Percentiles rank a stretch among this genome's conserved stretches.
phyloP scores from a whole-genome alignment of 768 basidiomycete species.

The Agaricus subrufescens region DNA sequence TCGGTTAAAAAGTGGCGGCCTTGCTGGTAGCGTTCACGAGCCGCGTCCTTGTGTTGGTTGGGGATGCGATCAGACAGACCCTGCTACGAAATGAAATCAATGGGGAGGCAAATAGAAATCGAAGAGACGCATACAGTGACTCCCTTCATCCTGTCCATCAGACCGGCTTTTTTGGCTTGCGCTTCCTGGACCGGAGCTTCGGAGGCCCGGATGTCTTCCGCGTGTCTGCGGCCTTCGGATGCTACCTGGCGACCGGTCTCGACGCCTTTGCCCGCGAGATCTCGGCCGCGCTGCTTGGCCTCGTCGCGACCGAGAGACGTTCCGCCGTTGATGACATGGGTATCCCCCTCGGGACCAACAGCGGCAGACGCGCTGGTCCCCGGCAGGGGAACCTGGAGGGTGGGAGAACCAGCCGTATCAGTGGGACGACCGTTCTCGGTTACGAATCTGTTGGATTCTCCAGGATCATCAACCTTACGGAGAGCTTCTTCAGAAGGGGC shows the following conservation, averaged over 20 bases:
- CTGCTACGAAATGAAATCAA: constrained; percentile 15
- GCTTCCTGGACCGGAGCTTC: constrained; percentile 9
- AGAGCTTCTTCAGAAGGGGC: constrained; percentile 65
- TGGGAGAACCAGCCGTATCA: constrained; percentile 28
- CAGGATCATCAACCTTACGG: constrained; percentile 62
- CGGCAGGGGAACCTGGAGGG: constrained; percentile 26
- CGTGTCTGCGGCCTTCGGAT: constrained; percentile 5
- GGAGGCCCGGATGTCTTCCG: background rate
- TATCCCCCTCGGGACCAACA: constrained; percentile 48
- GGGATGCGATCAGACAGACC: constrained; percentile 50
- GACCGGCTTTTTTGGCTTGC: constrained; percentile 27
- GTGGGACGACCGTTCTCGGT: constrained; percentile 33
- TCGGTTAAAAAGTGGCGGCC: constrained; percentile 68
- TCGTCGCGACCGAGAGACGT: constrained; percentile 27
- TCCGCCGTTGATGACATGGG: constrained; percentile 24
- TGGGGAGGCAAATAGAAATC: background rate
- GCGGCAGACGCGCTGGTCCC: constrained; percentile 24
- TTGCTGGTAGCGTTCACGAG: constrained; percentile 48
- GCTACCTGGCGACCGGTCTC: constrained; percentile 10
- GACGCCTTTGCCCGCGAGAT: constrained; percentile 10
- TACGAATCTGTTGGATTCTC: constrained; percentile 63
- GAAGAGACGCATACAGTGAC: constrained; percentile 15
- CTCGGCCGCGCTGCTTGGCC: constrained; percentile 15
- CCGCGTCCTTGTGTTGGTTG: constrained; percentile 59
- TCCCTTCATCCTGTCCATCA: constrained; percentile 29